A percentile compares a stretch with the other conserved stretches of the same genome.
Evolutionary conservation across 441 rosid genomes (phyloP).

Genomic region (Bruguiera hainesii): DNA sequence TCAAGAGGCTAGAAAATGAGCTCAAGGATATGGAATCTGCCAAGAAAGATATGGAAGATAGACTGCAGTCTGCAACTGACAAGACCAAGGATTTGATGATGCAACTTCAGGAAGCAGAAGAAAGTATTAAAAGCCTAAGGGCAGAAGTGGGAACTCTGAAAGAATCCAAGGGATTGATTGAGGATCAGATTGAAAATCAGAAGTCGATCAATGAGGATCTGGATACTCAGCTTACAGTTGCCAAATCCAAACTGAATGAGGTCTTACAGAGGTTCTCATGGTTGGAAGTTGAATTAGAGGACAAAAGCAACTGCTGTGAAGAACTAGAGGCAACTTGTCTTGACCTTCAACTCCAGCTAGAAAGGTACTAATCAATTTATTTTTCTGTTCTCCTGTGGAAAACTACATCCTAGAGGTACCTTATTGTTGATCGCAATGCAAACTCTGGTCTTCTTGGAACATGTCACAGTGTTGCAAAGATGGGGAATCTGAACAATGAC

Average conservation of each 20-base stretch:
- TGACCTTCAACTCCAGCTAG: constrained; percentile 89
- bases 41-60: constrained; percentile 29
- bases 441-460: constrained; percentile 17
- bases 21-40: constrained; percentile 31
- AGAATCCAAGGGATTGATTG: constrained; percentile 46
- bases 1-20: constrained; percentile 35
- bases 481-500: constrained; percentile 45
- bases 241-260: constrained; percentile 62
- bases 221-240: constrained; percentile 65
- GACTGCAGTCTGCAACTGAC: constrained; percentile 31
- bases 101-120: constrained; percentile 46
- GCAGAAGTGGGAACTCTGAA: constrained; percentile 44
- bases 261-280: constrained; percentile 63
- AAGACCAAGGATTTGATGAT: constrained; percentile 33
- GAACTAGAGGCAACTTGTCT: constrained; percentile 86
- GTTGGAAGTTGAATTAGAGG: constrained; percentile 89
- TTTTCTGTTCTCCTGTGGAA: constrained; percentile 9
- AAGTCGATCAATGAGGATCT: constrained; percentile 76
- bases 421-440: not conserved
- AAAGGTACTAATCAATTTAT: constrained; percentile 45
- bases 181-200: constrained; percentile 70
- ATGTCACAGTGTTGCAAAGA: constrained; percentile 49
- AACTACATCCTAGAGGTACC: not conserved
- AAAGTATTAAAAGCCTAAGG: constrained; percentile 41
- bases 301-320: constrained; percentile 72